These are phyloP conservation scores for Erysimum cheiranthoides DNA, from an alignment of 345 rosid genomes.

Conservation along the genomic window DNA sequence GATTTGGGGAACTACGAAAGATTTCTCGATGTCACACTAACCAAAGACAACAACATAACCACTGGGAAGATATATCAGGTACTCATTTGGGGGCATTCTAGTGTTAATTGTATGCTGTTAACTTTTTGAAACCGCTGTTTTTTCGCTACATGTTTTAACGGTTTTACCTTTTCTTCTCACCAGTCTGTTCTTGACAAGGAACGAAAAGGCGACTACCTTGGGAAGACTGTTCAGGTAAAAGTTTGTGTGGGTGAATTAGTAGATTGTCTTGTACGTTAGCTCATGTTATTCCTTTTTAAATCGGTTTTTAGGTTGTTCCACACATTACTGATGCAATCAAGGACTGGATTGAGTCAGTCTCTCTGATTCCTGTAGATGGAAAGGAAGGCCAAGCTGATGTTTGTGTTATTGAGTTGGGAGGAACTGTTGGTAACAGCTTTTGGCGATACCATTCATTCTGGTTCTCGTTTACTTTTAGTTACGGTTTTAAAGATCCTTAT, in stretches of 20 bases:
- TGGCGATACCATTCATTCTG: background rate
- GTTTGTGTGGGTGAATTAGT: constrained; percentile 23
- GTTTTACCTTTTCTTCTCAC: constrained; percentile 22
- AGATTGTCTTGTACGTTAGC: constrained; percentile 18
- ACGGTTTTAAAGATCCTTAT: background rate
- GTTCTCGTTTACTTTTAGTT: background rate
- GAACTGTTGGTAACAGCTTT: constrained; percentile 85
- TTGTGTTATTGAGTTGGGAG: constrained; percentile 98
- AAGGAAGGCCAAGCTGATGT: constrained; percentile 85
- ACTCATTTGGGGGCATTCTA: constrained; percentile 6
- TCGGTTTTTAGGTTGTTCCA: constrained; percentile 79
- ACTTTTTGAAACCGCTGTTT: background rate
- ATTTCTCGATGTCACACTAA: constrained; percentile 85
- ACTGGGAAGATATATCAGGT: constrained; percentile 99
- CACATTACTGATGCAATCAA: constrained; percentile 95
- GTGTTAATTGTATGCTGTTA: background rate
- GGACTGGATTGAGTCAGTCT: constrained; percentile 80
- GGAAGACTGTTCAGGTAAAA: constrained; percentile 92
- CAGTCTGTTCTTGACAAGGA: constrained; percentile 94
- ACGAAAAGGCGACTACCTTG: constrained; percentile 85
- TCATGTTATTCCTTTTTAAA: constrained; percentile 20
- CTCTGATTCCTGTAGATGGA: constrained; percentile 90
- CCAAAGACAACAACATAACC: constrained; percentile 90
- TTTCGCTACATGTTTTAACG: constrained; percentile 11
- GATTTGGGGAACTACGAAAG: constrained; percentile 98